Base-by-base conservation (phyloP, 202 grass and related monocot genomes). In the Sporobolus alterniflorus region DNA sequence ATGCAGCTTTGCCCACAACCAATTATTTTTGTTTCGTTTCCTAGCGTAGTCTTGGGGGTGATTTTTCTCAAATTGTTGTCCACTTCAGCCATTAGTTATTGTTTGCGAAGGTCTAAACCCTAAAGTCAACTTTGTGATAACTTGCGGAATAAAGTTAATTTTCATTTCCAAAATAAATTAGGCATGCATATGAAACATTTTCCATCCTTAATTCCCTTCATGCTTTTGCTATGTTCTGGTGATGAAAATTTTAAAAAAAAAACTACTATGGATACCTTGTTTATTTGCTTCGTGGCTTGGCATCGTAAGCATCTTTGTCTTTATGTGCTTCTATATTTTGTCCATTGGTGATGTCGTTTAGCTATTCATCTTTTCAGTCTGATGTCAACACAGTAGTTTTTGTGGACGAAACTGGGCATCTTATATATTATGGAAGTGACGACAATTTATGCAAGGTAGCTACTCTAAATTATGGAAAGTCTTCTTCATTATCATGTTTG, bases 371-470 rank as follows among this genome's bases (percentile, higher is more conserved):
- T 86, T 90, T 77, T 50, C 82, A 98, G 95, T 69, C 93, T 78
- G 95, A 98, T 82, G 92, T 98, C 68, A 98, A 98, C 69, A 89
- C 88, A 16, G 92, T 95, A 62, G 79, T 86, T 29, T 98, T 98
- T 76, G 90, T 89, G 51, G 90, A 98, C 80, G 92, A 89, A 81
- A 82, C 87, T 41, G 87, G 96, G 11, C 89, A 98, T 90, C 75
- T 98, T 41, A 83, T 98, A 88, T 98, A 88, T 85, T 98, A 92
- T 63, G 96, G 96, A 75, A 98, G 92, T 29, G 96, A 93, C 67
- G 96, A 98, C 82, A 84, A 64, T 85, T 69, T 98, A 30, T 98
- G 96, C 82, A 95, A 98, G 92, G 96, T 98, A 86, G 62, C 62
- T 84, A 16, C 71, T 85, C 30, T 33, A 84, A 70, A 32, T 50